Evolutionary conservation across 176 grass and related monocot species (phyloP).

Genomic region (Areca catechu): DNA sequence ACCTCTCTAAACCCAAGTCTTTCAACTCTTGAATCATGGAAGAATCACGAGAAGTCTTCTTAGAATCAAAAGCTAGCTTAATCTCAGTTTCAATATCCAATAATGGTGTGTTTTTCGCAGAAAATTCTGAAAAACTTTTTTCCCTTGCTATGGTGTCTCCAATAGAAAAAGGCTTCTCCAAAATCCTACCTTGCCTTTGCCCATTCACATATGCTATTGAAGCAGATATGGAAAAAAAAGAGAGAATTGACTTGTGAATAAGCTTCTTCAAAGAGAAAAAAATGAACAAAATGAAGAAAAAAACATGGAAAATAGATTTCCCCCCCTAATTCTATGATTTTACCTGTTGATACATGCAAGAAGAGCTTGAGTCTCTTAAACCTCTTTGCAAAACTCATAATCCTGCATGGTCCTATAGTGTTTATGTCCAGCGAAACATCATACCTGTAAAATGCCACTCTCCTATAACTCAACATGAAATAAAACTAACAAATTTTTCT

Average conservation of each 20-base stretch:
- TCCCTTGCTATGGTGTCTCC: constrained; percentile 66
- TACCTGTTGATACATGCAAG: constrained; percentile 94
- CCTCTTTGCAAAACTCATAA: constrained; percentile 86
- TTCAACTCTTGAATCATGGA: constrained; percentile 62
- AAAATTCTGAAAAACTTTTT: constrained; percentile 13
- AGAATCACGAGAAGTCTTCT: constrained; percentile 9
- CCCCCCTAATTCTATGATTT: neutral
- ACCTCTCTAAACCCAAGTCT: constrained; percentile 71
- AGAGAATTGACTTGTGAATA: neutral
- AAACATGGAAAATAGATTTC: neutral
- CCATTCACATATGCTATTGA: constrained; percentile 87
- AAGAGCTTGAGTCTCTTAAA: constrained; percentile 66
- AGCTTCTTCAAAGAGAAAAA: neutral
- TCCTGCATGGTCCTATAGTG: constrained; percentile 72
- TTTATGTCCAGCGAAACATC: constrained; percentile 91
- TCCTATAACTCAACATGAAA: constrained; percentile 2
- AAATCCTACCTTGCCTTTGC: constrained; percentile 67
- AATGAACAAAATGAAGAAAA: neutral
- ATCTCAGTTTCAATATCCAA: constrained; percentile 81
- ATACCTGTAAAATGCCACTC: constrained; percentile 40
- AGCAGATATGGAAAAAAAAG: neutral
- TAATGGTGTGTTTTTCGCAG: constrained; percentile 10
- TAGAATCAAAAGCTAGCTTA: constrained; percentile 48
- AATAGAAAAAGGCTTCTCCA: constrained; percentile 61
- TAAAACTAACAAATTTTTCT: neutral